These are phyloP conservation scores for Cyberlindnera euphorbiiphila DNA, from an alignment of 805 yeast species.

Conservation along the genomic window DNA sequence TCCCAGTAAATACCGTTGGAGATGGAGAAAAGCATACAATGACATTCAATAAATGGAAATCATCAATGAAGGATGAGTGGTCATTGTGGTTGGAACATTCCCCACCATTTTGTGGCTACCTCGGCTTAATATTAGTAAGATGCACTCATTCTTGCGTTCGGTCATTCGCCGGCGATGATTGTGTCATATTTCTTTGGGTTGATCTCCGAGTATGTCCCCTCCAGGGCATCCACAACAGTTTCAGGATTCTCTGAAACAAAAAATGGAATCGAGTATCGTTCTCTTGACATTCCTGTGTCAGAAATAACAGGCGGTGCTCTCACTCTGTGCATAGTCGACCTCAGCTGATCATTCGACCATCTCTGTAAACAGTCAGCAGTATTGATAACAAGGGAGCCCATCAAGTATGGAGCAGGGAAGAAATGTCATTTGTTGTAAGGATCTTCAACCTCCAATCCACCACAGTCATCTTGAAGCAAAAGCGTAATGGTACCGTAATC, in stretches of 20 bases:
- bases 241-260: conserved; percentile 3
- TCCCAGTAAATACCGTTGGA: too few relatives aligned
- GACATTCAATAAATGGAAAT: too few relatives aligned
- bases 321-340: conserved; percentile 7
- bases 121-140: too few relatives aligned
- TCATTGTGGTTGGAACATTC: too few relatives aligned
- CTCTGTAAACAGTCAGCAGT: conserved; percentile 7
- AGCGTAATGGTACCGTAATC: conserved; percentile 7
- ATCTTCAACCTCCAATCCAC: conserved; percentile 10
- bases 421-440: conserved; percentile 4
- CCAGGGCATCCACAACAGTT: conserved; percentile 18
- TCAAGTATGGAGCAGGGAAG: conserved; percentile 5
- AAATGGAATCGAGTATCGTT: conserved; percentile 5
- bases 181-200: conserved; percentile 27
- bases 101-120: too few relatives aligned
- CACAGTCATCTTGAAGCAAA: conserved; percentile 10
- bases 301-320: conserved; percentile 11
- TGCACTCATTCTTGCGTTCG: too few relatives aligned
- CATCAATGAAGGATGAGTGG: too few relatives aligned
- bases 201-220: conserved; percentile 19
- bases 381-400: conserved; percentile 5
- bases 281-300: conserved; percentile 14
- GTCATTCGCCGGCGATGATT: conserved; percentile 21
- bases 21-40: too few relatives aligned
- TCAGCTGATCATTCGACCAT: conserved; percentile 6